Conservation (phyloP, 805 yeast genomes). For the Candida namnaoensis region DNA sequence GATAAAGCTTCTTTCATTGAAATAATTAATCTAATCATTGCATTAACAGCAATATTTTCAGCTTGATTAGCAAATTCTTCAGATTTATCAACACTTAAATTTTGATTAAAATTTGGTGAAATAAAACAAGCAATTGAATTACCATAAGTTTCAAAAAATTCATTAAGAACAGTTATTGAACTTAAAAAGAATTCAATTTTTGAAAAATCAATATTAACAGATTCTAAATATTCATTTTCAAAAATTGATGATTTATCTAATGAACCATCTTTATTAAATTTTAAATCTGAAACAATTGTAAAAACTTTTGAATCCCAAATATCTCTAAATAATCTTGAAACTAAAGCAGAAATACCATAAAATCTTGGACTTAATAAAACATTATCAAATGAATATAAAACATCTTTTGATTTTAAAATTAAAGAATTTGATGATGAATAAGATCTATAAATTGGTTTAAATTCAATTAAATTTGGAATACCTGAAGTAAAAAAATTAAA, state of each 20-base stretch:
- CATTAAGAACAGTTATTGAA: conserved; percentile 59
- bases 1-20: conserved; percentile 87
- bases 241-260: conserved; percentile 20
- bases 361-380: conserved; percentile 89
- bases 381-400: conserved; percentile 43
- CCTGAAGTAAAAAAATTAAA: conserved; percentile 33
- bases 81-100: conserved; percentile 21
- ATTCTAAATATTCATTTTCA: conserved; percentile 29
- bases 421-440: conserved; percentile 6
- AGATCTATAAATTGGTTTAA: conserved; percentile 29
- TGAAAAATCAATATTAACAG: conserved; percentile 31
- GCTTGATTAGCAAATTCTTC: conserved; percentile 76
- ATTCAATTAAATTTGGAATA: conserved; percentile 31
- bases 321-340: conserved; percentile 71
- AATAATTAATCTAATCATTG: conserved; percentile 64
- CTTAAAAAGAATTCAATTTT: conserved; percentile 66
- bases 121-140: conserved; percentile 51
- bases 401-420: not conserved
- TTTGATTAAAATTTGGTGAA: conserved; percentile 39
- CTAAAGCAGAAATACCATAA: conserved; percentile 74
- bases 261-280: conserved; percentile 24
- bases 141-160: conserved; percentile 60
- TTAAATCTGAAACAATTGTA: conserved; percentile 22
- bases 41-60: conserved; percentile 80
- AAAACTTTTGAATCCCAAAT: conserved; percentile 75